Conservation (phyloP, 2,329 filamentous ascomycete species). For the Magnaporthales sp. region DNA sequence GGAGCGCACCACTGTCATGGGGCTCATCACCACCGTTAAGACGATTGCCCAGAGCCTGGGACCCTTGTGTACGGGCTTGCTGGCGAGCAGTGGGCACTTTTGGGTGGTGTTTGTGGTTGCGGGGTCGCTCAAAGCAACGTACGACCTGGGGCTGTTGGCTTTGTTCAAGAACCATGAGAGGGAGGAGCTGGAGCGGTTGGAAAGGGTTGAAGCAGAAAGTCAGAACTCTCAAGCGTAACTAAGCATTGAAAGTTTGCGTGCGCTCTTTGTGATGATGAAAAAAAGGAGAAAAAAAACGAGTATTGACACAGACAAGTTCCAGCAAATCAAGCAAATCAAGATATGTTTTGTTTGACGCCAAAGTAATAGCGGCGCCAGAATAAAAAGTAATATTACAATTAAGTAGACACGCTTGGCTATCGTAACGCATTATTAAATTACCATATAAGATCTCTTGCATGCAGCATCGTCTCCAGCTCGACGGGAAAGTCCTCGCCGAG, state of each 20-base stretch:
- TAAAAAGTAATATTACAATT: background rate
- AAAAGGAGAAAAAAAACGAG: background rate
- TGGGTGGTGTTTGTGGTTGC: conserved; percentile 11
- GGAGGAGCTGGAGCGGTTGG: background rate
- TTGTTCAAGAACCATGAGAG: conserved; percentile 7
- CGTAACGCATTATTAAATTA: background rate
- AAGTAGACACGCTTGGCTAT: background rate
- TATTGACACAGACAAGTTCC: background rate
- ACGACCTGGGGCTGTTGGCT: conserved; percentile 12
- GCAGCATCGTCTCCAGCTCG: conserved; percentile 7
- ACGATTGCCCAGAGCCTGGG: conserved; percentile 54
- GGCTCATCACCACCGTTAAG: conserved; percentile 60
- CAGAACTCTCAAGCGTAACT: background rate
- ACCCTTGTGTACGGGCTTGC: conserved; percentile 53
- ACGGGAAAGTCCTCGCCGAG: conserved; percentile 3
- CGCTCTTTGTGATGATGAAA: background rate
- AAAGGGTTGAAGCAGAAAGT: background rate
- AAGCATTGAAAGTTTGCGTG: background rate
- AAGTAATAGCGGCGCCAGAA: background rate
- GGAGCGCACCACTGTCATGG: conserved; percentile 66
- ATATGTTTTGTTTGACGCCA: background rate
- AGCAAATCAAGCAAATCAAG: background rate
- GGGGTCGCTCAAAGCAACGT: conserved; percentile 11
- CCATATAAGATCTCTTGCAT: conserved; percentile 8
- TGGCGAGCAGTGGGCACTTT: conserved; percentile 33